Conservation (phyloP, 139 green algal species). For the Yamagishiella unicocca region DNA sequence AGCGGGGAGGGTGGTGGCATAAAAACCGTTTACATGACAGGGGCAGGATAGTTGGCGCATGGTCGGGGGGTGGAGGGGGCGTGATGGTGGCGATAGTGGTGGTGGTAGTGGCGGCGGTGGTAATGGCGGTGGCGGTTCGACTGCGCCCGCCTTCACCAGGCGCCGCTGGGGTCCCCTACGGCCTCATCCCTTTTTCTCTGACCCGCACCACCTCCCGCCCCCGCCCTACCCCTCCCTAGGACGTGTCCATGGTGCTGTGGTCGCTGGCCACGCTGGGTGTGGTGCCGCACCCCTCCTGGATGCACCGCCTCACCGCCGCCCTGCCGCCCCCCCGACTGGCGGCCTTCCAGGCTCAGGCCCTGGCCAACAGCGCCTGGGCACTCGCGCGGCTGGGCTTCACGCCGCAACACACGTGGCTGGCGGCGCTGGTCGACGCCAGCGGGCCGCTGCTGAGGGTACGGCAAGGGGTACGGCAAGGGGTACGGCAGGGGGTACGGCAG, state of each 20-base stretch:
- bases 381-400: neutral
- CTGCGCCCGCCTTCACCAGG: no score
- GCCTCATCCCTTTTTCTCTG: no score
- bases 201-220: neutral
- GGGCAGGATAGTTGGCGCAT: no score
- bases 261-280: constrained; percentile 5
- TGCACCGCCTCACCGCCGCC: neutral
- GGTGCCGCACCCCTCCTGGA: neutral
- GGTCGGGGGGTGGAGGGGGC: no score
- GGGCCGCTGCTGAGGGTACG: constrained; percentile 1
- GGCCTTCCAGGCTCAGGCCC: neutral
- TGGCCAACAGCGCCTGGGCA: constrained; percentile 28
- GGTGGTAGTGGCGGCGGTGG: no score
- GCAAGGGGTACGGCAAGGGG: no score
- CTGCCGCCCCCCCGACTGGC: neutral
- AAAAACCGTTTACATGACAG: no score
- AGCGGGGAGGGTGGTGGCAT: no score
- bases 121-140: no score
- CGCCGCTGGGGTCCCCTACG: no score
- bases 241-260: constrained; percentile 34
- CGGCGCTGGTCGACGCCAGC: constrained; percentile 5
- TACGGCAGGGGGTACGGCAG: neutral
- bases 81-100: no score
- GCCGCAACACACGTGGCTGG: neutral
- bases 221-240: neutral